A percentile compares a stretch with the other conserved stretches of the same genome.
Evolutionary conservation across 2,329 filamentous ascomycete genomes (phyloP).

Genomic region (Knoxdaviesia capensis): DNA sequence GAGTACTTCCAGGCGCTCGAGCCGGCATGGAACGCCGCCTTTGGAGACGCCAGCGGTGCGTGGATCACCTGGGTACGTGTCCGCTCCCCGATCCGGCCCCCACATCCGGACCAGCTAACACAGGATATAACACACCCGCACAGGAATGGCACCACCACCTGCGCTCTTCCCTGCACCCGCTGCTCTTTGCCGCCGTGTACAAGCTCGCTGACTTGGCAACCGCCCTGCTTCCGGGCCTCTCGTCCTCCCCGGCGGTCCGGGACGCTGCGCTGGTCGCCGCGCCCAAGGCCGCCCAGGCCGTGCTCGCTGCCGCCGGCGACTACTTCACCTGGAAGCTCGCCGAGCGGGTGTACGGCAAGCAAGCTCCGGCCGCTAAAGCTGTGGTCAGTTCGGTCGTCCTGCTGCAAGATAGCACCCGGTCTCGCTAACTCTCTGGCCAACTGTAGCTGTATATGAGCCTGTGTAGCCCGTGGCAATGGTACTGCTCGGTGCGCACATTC

Average conservation of each 20-base stretch:
- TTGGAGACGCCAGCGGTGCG: constrained; percentile 55
- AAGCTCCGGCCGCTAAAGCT: constrained; percentile 43
- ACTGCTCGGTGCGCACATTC: constrained; percentile 78
- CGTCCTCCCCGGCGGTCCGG: constrained; percentile 12
- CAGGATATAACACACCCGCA: constrained; percentile 1
- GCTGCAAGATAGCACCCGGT: too few species aligned
- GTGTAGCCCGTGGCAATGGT: constrained; percentile 88
- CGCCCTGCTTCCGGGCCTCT: constrained; percentile 27
- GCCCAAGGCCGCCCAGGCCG: constrained; percentile 57
- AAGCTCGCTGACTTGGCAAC: constrained; percentile 36
- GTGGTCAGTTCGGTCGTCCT: constrained; percentile 31
- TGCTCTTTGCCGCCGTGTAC: constrained; percentile 64
- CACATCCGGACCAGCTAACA: neutral
- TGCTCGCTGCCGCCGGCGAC: constrained; percentile 60
- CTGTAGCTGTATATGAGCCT: constrained; percentile 51
- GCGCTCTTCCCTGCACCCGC: constrained; percentile 80
- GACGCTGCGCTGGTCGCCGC: constrained; percentile 49
- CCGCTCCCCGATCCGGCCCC: neutral
- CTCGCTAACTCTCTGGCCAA: too few species aligned
- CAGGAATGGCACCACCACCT: constrained; percentile 87
- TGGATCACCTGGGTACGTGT: constrained; percentile 85
- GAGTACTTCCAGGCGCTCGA: constrained; percentile 94
- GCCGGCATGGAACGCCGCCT: constrained; percentile 78
- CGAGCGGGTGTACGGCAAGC: constrained; percentile 46
- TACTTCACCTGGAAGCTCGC: constrained; percentile 78